These are phyloP conservation scores for Rheum nobile DNA, from an alignment of 148 eudicot genomes.

Conservation along the genomic window DNA sequence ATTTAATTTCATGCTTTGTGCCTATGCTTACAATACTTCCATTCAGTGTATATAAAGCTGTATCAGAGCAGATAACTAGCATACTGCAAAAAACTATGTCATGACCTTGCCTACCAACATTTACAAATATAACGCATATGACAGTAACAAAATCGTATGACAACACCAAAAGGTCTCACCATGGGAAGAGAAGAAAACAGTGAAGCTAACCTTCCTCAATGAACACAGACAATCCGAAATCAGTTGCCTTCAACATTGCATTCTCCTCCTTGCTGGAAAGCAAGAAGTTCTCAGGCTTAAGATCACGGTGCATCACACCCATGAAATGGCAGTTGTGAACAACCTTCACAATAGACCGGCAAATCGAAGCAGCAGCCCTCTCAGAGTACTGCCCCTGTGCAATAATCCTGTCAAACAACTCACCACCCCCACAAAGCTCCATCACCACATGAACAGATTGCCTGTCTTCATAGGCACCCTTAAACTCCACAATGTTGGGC, in stretches of 20 bases:
- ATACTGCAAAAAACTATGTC: background rate
- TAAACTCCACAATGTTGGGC: conserved; percentile 77
- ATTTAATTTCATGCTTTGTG: background rate
- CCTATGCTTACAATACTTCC: background rate
- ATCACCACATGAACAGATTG: conserved; percentile 80
- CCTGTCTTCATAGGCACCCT: conserved; percentile 79
- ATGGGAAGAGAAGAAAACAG: background rate
- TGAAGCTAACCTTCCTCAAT: conserved; percentile 60
- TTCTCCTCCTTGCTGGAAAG: conserved; percentile 49
- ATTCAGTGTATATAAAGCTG: background rate
- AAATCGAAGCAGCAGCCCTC: conserved; percentile 51
- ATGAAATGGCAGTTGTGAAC: conserved; percentile 82
- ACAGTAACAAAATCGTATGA: background rate
- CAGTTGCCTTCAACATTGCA: conserved; percentile 71
- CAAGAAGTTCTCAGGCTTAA: conserved; percentile 93
- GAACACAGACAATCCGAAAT: conserved; percentile 84
- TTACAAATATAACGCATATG: background rate
- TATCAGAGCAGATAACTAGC: background rate
- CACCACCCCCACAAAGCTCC: conserved; percentile 93
- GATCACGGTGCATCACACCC: conserved; percentile 97
- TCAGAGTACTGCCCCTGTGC: conserved; percentile 79
- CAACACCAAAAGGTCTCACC: background rate
- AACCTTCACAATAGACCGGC: conserved; percentile 71
- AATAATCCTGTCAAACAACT: conserved; percentile 80
- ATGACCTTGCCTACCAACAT: background rate